Base-by-base conservation (phyloP, 2,329 filamentous ascomycete genomes). In the Zymoseptoria tritici region DNA sequence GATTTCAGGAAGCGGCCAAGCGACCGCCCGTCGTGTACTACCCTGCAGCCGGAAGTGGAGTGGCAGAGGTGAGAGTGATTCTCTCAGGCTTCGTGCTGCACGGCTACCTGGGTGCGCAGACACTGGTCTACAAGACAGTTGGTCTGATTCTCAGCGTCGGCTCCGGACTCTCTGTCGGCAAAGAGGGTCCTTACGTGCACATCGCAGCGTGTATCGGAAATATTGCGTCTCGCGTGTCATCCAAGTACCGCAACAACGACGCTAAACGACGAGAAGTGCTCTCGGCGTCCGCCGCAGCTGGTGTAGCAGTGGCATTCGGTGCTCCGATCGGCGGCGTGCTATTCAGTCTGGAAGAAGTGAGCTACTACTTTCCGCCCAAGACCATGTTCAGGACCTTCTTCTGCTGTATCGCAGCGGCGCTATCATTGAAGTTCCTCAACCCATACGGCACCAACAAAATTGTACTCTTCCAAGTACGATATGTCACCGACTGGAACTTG, bases 341-440 rank as follows among this genome's bases (percentile, higher is more conserved):
- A 2, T 97, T 97, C 74, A 91, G 91, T 36, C 76, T 97, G 29
- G 94, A 99, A 75, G 94, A 97, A 80, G 92, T 97, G 63, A 87
- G 90, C 67, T 97, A 97, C 75, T 97, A 97, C 75, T 97, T 97
- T 73, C 93, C 94, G 0, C 91, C 93, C 5, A 97, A 99, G 77
- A 97, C 93, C 0, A 82, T 99, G 8, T 99, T 99, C 78, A 82
- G 94, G 57, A 97, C 94, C 0, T 99, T 99, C 75, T 97, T 97
- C 76, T 97, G 93, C 78, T 97, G 93, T 75, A 97, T 97, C 68
- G 81, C 79, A 31, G 92, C 94, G 1, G 91, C 94, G 0, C 76
- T 99, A 36, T 93, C 92, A 1, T 80, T 99, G 67, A 97, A 97
- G 70, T 97, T 97, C 66, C 79, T 97, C 46, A 95, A 99, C 68